Evolutionary conservation across 2,329 filamentous ascomycete genomes (phyloP), one percentile per base, ranked within the genome.

Genomic region (Epicoccum nigrum): DNA sequence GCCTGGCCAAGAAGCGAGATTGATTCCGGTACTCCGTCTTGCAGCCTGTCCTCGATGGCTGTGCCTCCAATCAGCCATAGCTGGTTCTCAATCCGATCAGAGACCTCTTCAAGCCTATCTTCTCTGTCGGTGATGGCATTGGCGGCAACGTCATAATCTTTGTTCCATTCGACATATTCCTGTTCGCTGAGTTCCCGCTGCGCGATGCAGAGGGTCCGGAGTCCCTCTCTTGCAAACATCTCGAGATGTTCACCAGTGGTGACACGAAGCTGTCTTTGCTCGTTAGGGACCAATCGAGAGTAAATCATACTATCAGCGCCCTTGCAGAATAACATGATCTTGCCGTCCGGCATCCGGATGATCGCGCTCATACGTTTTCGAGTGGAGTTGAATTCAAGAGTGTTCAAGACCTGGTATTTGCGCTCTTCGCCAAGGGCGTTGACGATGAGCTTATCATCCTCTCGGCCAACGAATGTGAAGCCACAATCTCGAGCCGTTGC

Each of bases 301-400:
- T 97, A 99, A 59, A 99, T 97, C 65, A 97, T 89, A 66, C 91
- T 97, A 72, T 99, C 94, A 27, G 94, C 94, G 58, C 94, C 94
- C 77, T 99, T 99, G 80, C 94, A 99, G 75, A 95, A 96, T 1
- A 99, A 81, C 46, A 94, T 81, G 55, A 99, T 97, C 51, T 83
- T 87, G 32, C 89, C 88, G 71, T 97, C 86, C 0, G 94, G 93
- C 92, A 97, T 96, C 51, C 89, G 85, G 42, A 99, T 86, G 61
- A 99, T 97, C 2, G 92, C 90, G 74, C 92, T 97, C 94, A 99
- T 99, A 60, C 94, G 86, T 77, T 99, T 99, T 66, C 94, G 85
- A 34, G 88, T 92, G 0, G 93, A 97, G 72, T 97, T 97, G 79
- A 99, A 99, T 71, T 99, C 94, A 30, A 99, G 87, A 1, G 89